A percentile compares a stretch with the other conserved stretches of the same genome.
These are phyloP conservation scores for Aechmea fasciata DNA, from an alignment of 176 grass and related monocot species.

Conservation along the genomic window DNA sequence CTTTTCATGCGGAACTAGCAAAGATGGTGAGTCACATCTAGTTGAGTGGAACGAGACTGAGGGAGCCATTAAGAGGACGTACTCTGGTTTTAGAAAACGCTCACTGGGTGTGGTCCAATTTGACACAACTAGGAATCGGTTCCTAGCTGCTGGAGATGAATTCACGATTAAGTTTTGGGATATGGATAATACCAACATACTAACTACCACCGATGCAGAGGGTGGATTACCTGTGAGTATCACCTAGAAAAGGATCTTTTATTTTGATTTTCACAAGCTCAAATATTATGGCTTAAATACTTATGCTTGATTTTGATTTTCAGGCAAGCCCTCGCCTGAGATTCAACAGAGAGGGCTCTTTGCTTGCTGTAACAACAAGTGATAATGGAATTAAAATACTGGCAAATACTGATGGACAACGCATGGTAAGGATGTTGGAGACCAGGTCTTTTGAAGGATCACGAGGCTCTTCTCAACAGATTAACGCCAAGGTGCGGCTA, in stretches of 20 bases:
- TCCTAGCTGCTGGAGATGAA: constrained; percentile 97
- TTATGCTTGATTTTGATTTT: constrained; percentile 13
- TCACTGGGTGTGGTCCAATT: constrained; percentile 87
- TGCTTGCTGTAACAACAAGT: constrained; percentile 81
- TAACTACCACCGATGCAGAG: constrained; percentile 72
- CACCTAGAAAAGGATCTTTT: background rate
- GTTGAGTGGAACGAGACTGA: constrained; percentile 99
- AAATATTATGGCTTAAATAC: constrained; percentile 13
- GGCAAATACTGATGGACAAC: constrained; percentile 87
- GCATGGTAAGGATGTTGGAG: constrained; percentile 85
- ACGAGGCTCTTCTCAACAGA: constrained; percentile 69
- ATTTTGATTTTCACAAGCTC: background rate
- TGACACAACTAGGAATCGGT: constrained; percentile 84
- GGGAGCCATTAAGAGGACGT: constrained; percentile 89
- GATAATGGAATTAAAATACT: constrained; percentile 98
- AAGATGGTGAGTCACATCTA: constrained; percentile 93
- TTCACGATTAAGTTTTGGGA: constrained; percentile 98
- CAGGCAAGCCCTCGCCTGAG: constrained; percentile 91
- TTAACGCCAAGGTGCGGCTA: constrained; percentile 56
- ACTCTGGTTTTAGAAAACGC: constrained; percentile 82
- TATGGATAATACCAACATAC: constrained; percentile 85
- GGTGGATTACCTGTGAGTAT: constrained; percentile 82
- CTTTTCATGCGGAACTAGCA: constrained; percentile 96
- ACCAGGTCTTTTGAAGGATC: constrained; percentile 78
- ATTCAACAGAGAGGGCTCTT: constrained; percentile 96